Base-by-base conservation (phyloP, 1,284 basidiomycete genomes). In the Bondarzewia mesenterica region DNA sequence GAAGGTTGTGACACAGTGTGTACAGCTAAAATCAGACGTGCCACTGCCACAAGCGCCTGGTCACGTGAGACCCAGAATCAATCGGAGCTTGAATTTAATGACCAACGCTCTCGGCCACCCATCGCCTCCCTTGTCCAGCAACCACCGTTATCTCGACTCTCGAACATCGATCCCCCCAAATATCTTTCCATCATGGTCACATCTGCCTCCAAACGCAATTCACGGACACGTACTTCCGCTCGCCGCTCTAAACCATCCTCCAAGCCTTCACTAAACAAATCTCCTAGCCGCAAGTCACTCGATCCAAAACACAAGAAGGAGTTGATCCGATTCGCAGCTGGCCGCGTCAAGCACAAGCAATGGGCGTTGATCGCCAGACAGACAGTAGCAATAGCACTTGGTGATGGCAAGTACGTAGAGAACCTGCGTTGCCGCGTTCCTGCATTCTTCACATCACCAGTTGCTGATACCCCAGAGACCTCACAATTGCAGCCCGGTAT, bases 371-470 rank as follows among this genome's bases (percentile, higher is more conserved):
- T 64, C 2, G 71, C 73, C 22, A 54, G 51, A 39, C 72, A 73
- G 53, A 74, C 73, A 4, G 63, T 63, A 42, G 54, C 52, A 42
- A 68, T 74, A 44, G 65, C 72, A 45, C 58, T 70, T 43, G 72
- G 69, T 20, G 64, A 71, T 60, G 72, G 73, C 60, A 66, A 69
- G 64, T 74, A 74, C 61, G 59, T 66, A 47, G 65, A 69, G 58
- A 69, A 69, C 53, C 62, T 55, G 54, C 52, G 53, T 51, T 56
- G 56, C 50, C 54, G 57, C 54, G 52, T 55, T 44, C 48, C 48
- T 45, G 26, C 52, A 25, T 8, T 42, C 14, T 18, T 10, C 16
- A 10, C 21, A 40, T 40, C 38, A 18, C 38, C 38, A 8, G 42
- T 52, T 51, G 54, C 52, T 55, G 42, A 55, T 26, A n/a, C 45